A percentile compares a stretch with the other conserved stretches of the same genome.
Conservation (phyloP, 129 eudicot species). For the Flaveria ramosissima region DNA sequence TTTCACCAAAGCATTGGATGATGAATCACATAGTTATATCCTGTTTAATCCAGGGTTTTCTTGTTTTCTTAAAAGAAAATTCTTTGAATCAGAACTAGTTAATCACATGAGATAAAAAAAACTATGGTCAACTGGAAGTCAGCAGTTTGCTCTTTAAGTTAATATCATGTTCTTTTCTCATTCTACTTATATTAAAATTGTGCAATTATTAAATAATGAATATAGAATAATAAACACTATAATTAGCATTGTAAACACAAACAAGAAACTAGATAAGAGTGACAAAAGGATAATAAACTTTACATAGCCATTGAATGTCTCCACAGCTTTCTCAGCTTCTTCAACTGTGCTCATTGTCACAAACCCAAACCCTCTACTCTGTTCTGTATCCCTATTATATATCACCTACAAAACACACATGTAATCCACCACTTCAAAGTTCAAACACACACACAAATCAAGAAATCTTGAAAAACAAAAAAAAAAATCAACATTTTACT, state of each 20-base stretch:
- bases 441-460: not conserved
- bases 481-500: not conserved
- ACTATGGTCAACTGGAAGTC: not conserved
- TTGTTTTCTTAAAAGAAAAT: not conserved
- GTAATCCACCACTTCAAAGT: constrained; percentile 1
- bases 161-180: not conserved
- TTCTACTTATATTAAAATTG: not conserved
- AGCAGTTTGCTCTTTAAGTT: not conserved
- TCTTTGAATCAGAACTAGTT: not conserved
- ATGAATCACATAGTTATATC: too few species aligned
- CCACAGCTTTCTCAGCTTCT: constrained; percentile 65
- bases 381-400: constrained; percentile 53
- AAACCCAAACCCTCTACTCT: constrained; percentile 64
- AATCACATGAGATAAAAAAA: not conserved
- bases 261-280: constrained; percentile 1
- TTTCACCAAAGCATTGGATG: too few species aligned
- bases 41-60: not conserved
- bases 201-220: not conserved
- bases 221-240: not conserved
- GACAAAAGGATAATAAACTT: constrained; percentile 18
- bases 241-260: not conserved
- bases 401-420: constrained; percentile 43
- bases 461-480: not conserved
- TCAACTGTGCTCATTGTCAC: constrained; percentile 63
- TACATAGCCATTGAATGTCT: constrained; percentile 48